These are phyloP conservation scores for Dysphania ambrosioides DNA, from an alignment of 148 eudicot species.

Conservation along the genomic window DNA sequence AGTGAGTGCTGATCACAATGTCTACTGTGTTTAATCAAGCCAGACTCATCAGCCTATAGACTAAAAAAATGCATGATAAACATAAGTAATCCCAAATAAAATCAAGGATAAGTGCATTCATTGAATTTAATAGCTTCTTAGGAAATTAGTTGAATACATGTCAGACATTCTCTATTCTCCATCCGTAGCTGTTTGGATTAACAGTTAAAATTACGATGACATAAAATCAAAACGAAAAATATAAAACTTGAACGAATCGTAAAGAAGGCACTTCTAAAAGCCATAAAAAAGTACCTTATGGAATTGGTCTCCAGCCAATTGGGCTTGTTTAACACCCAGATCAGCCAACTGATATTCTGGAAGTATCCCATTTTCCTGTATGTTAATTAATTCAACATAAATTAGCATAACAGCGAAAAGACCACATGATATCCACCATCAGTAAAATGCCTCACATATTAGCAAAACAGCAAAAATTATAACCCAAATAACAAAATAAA, in stretches of 20 bases:
- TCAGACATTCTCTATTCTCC: not conserved
- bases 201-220: not conserved
- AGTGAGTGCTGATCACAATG: not conserved
- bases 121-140: not conserved
- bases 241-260: not conserved
- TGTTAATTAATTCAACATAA: not conserved
- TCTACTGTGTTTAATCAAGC: not conserved
- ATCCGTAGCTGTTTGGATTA: not conserved
- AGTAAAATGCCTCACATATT: no score
- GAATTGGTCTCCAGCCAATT: conserved; percentile 62
- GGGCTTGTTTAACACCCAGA: conserved; percentile 78
- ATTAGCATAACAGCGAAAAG: no score
- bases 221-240: not conserved
- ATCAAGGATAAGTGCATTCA: not conserved
- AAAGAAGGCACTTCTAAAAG: not conserved
- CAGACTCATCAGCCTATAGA: not conserved
- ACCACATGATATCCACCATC: no score
- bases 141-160: not conserved
- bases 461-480: no score
- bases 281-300: conserved; percentile 45
- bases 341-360: conserved; percentile 67
- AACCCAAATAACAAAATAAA: not conserved
- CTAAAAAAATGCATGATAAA: not conserved
- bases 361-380: conserved; percentile 85
- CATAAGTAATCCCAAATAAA: not conserved